Percentiles rank a stretch among this genome's conserved stretches.
phyloP scores from a whole-genome alignment of 495 filamentous ascomycete species.

The Parmelia sp. region DNA sequence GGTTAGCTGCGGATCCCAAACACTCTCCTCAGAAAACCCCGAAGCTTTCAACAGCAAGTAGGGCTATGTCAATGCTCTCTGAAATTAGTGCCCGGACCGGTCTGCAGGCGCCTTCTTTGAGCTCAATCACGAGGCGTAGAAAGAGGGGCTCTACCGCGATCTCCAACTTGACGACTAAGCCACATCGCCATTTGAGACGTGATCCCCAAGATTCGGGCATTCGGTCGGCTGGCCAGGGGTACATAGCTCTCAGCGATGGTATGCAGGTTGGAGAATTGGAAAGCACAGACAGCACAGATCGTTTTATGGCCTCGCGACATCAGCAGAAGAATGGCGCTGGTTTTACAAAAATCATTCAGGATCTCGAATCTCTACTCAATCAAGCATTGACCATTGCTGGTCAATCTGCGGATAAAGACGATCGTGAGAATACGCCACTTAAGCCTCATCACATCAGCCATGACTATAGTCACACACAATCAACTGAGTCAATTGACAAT shows the following conservation, averaged over 20 bases:
- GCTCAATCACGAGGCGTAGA: slow-evolving; percentile 5
- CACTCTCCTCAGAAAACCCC: not conserved
- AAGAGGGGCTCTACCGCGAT: slow-evolving; percentile 14
- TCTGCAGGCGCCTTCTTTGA: slow-evolving; percentile 9
- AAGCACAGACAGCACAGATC: slow-evolving; percentile 8
- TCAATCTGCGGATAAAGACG: slow-evolving; percentile 30
- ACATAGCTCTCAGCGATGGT: not conserved
- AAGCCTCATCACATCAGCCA: not conserved
- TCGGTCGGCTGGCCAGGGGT: not conserved
- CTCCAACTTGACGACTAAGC: slow-evolving; percentile 15
- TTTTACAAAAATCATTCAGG: slow-evolving; percentile 32
- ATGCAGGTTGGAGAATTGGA: not conserved
- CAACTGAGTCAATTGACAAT: slow-evolving; percentile 21
- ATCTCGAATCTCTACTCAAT: slow-evolving; percentile 42
- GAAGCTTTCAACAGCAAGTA: slow-evolving; percentile 13
- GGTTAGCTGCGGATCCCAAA: not conserved
- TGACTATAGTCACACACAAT: slow-evolving; percentile 10
- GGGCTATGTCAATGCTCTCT: slow-evolving; percentile 23
- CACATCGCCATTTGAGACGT: not conserved
- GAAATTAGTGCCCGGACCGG: slow-evolving; percentile 18
- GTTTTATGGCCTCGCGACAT: slow-evolving; percentile 2
- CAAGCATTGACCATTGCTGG: slow-evolving; percentile 42
- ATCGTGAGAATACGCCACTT: slow-evolving; percentile 11
- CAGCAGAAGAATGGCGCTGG: slow-evolving; percentile 15
- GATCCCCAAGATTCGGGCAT: slow-evolving; percentile 3